A percentile compares a stretch with the other conserved stretches of the same genome.
phyloP scores from a whole-genome alignment of 2,329 filamentous ascomycete species.

The Epichloe sylvatica region DNA sequence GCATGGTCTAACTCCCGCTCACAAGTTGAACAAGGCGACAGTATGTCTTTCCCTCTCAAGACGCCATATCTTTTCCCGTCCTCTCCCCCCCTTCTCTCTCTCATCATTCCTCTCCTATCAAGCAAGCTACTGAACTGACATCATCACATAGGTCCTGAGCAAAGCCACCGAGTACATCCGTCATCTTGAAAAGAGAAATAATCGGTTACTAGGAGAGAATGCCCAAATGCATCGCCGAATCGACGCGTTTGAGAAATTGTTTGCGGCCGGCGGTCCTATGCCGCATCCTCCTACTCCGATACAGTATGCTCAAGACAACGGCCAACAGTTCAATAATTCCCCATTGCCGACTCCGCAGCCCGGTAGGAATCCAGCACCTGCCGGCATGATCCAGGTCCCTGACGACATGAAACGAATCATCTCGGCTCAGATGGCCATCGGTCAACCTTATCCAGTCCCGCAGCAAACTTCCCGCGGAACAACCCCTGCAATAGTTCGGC shows the following conservation, averaged over 20 bases:
- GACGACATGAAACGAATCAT: slow-evolving; percentile 51
- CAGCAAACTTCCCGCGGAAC: slow-evolving; percentile 32
- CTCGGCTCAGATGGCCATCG: slow-evolving; percentile 39
- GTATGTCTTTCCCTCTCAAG: slow-evolving; percentile 26
- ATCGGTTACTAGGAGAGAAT: slow-evolving; percentile 70
- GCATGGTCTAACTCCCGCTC: slow-evolving; percentile 66
- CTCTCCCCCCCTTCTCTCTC: background rate
- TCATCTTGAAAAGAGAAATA: slow-evolving; percentile 84
- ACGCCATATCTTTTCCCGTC: background rate
- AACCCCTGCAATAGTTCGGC: slow-evolving; percentile 34
- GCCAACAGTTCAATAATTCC: slow-evolving; percentile 32
- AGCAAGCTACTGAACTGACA: background rate
- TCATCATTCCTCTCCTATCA: background rate
- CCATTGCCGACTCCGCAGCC: slow-evolving; percentile 26
- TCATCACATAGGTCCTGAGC: slow-evolving; percentile 51
- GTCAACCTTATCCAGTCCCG: slow-evolving; percentile 38
- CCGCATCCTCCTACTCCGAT: slow-evolving; percentile 41
- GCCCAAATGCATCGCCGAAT: slow-evolving; percentile 63
- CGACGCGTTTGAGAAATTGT: slow-evolving; percentile 62
- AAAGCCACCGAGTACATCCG: slow-evolving; percentile 95
- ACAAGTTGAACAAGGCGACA: slow-evolving; percentile 96
- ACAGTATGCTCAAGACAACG: slow-evolving; percentile 29
- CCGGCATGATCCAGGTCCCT: slow-evolving; percentile 51
- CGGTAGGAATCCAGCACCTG: slow-evolving; percentile 26
- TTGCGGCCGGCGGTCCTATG: slow-evolving; percentile 55